Evolutionary conservation across 1,139 yeast species (phyloP).

Genomic region (Maudiozyma humilis): DNA sequence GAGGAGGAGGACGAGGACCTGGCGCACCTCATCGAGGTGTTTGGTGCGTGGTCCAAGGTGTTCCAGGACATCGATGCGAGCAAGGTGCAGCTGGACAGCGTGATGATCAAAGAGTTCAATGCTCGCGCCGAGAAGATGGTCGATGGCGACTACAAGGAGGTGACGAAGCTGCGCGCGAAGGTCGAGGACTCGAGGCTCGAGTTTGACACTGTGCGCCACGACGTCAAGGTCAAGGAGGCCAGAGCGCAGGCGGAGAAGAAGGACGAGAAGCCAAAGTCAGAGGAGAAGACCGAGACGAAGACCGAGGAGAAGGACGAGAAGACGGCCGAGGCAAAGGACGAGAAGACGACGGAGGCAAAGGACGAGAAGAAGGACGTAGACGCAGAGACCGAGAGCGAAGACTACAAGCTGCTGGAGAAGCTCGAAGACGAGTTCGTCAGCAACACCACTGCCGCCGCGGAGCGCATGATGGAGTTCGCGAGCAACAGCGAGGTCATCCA

Average conservation of each 20-base stretch:
- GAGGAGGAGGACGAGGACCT: conserved; percentile 30
- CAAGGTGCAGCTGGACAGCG: conserved; percentile 49
- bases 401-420: conserved; percentile 39
- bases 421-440: conserved; percentile 72
- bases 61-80: conserved; percentile 44
- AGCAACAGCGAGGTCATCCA: conserved; percentile 58
- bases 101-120: conserved; percentile 51
- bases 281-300: conserved; percentile 3
- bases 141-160: conserved; percentile 52
- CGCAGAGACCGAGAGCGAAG: conserved; percentile 20
- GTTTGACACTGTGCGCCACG: conserved; percentile 61
- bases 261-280: background rate
- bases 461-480: conserved; percentile 62
- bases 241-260: conserved; percentile 2
- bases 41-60: conserved; percentile 40
- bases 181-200: conserved; percentile 63
- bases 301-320: conserved; percentile 1
- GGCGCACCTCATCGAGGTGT: conserved; percentile 19
- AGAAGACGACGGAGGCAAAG: background rate
- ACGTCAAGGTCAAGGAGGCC: conserved; percentile 32
- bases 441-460: conserved; percentile 69
- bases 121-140: conserved; percentile 43
- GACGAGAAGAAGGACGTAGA: conserved; percentile 1
- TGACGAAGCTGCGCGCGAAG: conserved; percentile 51
- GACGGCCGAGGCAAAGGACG: background rate